phyloP scores from a whole-genome alignment of 2,329 filamentous ascomycete species.

The Clonostachys chloroleuca region DNA sequence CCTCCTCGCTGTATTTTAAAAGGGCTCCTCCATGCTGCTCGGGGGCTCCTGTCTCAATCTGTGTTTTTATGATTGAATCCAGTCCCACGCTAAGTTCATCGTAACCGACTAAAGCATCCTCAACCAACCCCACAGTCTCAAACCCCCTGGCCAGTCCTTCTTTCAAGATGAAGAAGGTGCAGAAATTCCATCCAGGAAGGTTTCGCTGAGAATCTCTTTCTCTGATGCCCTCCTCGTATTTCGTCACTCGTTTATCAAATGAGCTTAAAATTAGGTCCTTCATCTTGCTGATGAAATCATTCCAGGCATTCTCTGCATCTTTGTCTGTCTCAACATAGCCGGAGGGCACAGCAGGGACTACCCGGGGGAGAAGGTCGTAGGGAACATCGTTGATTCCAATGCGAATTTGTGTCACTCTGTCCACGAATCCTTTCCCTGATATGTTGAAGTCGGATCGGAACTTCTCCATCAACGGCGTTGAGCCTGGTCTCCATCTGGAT shows the following conservation, averaged over 20 bases:
- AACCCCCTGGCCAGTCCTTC: slow-evolving; percentile 91
- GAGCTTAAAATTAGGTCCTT: slow-evolving; percentile 83
- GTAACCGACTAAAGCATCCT: slow-evolving; percentile 91
- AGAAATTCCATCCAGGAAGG: slow-evolving; percentile 97
- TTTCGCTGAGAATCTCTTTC: slow-evolving; percentile 86
- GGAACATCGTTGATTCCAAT: slow-evolving; percentile 68
- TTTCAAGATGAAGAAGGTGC: slow-evolving; percentile 97
- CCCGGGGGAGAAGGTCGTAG: slow-evolving; percentile 58
- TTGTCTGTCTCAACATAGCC: slow-evolving; percentile 67
- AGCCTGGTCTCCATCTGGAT: slow-evolving; percentile 74
- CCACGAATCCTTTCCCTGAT: slow-evolving; percentile 61
- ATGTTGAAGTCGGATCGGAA: slow-evolving; percentile 86
- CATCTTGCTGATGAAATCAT: slow-evolving; percentile 78
- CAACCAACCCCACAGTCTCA: slow-evolving; percentile 91
- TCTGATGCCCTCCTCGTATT: slow-evolving; percentile 96
- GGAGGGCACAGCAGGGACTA: slow-evolving; percentile 58
- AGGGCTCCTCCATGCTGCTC: slow-evolving; percentile 70
- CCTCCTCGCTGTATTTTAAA: slow-evolving; percentile 67
- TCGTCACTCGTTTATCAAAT: slow-evolving; percentile 84
- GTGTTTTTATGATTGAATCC: slow-evolving; percentile 76
- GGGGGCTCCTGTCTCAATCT: slow-evolving; percentile 52
- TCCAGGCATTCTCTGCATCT: slow-evolving; percentile 79
- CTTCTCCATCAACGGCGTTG: slow-evolving; percentile 84
- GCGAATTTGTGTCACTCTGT: slow-evolving; percentile 81
- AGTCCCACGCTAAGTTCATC: slow-evolving; percentile 89